Conservation (phyloP, 192 early-diverging fungal species). For the Phycomyces nitens region DNA sequence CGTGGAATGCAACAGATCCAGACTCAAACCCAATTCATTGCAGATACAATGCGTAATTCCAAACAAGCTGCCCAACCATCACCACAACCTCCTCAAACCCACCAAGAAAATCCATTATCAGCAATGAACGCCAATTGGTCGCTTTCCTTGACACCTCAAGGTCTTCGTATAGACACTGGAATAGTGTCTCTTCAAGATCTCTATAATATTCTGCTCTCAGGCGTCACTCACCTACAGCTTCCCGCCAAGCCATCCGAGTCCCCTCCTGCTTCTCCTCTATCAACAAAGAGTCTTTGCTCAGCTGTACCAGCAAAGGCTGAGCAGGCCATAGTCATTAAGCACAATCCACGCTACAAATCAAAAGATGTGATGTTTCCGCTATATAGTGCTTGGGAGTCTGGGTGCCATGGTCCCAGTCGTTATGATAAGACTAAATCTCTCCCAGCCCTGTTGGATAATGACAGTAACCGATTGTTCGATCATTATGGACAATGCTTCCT, state of each 20-base stretch:
- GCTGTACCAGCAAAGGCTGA: neutral
- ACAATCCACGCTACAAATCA: conserved; percentile 14
- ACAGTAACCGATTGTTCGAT: conserved; percentile 21
- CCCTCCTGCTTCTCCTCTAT: neutral
- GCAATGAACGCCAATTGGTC: conserved; percentile 6
- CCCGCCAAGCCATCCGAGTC: neutral
- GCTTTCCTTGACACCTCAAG: conserved; percentile 23
- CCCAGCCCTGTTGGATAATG: neutral
- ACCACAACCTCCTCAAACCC: neutral
- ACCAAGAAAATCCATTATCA: neutral
- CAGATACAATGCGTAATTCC: conserved; percentile 8
- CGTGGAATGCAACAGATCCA: conserved; percentile 16
- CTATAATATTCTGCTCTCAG: conserved; percentile 25
- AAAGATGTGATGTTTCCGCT: conserved; percentile 29
- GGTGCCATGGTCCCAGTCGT: neutral
- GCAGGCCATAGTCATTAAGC: conserved; percentile 6
- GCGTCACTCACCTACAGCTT: conserved; percentile 7
- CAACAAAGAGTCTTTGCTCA: neutral
- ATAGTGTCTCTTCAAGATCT: conserved; percentile 28
- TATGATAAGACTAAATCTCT: conserved; percentile 8
- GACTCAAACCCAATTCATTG: conserved; percentile 16
- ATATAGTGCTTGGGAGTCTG: conserved; percentile 33
- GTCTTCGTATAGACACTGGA: conserved; percentile 27
- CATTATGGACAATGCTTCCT: conserved; percentile 32
- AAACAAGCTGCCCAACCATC: neutral